Percentiles rank a stretch among this genome's conserved stretches.
phyloP scores from a whole-genome alignment of 495 filamentous ascomycete species.

The Penicillium robsamsonii region DNA sequence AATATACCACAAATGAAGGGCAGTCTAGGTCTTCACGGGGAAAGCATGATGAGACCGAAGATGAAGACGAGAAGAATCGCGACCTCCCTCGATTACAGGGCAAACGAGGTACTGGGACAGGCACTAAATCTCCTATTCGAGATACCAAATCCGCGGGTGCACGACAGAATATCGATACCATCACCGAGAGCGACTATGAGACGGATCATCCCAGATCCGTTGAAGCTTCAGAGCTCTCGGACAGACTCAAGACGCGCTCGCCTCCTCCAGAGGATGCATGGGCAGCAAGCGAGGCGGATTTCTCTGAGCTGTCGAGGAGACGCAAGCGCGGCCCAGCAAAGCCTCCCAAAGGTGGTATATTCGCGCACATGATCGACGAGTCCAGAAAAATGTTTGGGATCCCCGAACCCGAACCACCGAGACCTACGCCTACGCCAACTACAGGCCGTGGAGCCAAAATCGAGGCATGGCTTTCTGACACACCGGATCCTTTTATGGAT shows the following conservation, averaged over 20 bases:
- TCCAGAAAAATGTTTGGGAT: conserved; percentile 54
- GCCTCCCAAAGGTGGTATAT: conserved; percentile 47
- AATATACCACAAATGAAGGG: conserved; percentile 44
- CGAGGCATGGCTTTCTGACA: conserved; percentile 73
- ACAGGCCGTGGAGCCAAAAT: conserved; percentile 54
- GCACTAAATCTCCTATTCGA: conserved; percentile 10
- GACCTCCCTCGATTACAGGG: conserved; percentile 12
- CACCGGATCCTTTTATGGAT: conserved; percentile 71
- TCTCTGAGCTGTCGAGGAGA: conserved; percentile 44
- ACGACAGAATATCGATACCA: conserved; percentile 20
- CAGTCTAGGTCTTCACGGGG: conserved; percentile 18
- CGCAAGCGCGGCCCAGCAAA: conserved; percentile 38
- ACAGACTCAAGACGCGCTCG: conserved; percentile 27
- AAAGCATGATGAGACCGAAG: conserved; percentile 23
- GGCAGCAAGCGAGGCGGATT: conserved; percentile 45
- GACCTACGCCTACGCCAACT: conserved; percentile 39
- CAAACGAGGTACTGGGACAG: conserved; percentile 5
- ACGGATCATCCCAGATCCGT: conserved; percentile 18
- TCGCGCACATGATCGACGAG: conserved; percentile 50
- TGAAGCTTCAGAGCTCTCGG: conserved; percentile 26
- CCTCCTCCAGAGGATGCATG: conserved; percentile 37
- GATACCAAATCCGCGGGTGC: conserved; percentile 16
- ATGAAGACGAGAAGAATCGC: conserved; percentile 19
- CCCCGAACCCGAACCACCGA: conserved; percentile 51
- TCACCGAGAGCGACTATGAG: conserved; percentile 26